phyloP scores from a whole-genome alignment of 2,329 filamentous ascomycete genomes.

The Diplodia intermedia region DNA sequence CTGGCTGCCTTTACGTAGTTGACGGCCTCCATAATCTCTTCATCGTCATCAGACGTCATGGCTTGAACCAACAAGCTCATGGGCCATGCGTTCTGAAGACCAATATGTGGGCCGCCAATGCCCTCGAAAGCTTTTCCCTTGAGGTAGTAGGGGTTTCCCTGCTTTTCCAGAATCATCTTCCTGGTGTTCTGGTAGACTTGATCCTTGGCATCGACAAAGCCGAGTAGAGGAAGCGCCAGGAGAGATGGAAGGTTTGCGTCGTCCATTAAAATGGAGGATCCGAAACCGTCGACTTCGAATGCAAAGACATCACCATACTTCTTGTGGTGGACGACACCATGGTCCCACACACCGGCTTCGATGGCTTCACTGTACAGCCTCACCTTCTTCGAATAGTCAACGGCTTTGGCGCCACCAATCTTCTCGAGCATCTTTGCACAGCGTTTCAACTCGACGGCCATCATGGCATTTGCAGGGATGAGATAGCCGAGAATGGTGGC shows the following conservation, averaged over 20 bases:
- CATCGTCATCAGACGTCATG: conserved; percentile 83
- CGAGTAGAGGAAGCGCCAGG: conserved; percentile 77
- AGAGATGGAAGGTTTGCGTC: conserved; percentile 87
- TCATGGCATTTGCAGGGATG: conserved; percentile 95
- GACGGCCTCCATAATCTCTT: conserved; percentile 78
- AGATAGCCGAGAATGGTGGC: conserved; percentile 93
- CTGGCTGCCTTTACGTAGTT: conserved; percentile 77
- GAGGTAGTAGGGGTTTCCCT: conserved; percentile 88
- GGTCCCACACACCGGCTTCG: conserved; percentile 78
- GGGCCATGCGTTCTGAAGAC: conserved; percentile 91
- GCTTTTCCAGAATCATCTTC: conserved; percentile 75
- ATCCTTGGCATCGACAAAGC: conserved; percentile 71
- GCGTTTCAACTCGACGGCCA: conserved; percentile 84
- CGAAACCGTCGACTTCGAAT: conserved; percentile 87
- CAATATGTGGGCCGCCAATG: conserved; percentile 85
- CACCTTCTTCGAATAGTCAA: conserved; percentile 54
- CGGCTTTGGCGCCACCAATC: conserved; percentile 59
- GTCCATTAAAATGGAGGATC: conserved; percentile 83
- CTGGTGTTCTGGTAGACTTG: conserved; percentile 86
- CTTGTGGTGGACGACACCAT: conserved; percentile 79
- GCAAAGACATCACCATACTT: conserved; percentile 82
- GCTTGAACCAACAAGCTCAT: conserved; percentile 94
- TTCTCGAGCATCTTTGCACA: conserved; percentile 72
- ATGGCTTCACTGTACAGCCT: conserved; percentile 69
- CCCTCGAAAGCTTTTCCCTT: conserved; percentile 78